Evolutionary conservation across 139 green algal species (phyloP), one percentile per base, ranked within the genome.

Genomic region (Chlorella ohadii): DNA sequence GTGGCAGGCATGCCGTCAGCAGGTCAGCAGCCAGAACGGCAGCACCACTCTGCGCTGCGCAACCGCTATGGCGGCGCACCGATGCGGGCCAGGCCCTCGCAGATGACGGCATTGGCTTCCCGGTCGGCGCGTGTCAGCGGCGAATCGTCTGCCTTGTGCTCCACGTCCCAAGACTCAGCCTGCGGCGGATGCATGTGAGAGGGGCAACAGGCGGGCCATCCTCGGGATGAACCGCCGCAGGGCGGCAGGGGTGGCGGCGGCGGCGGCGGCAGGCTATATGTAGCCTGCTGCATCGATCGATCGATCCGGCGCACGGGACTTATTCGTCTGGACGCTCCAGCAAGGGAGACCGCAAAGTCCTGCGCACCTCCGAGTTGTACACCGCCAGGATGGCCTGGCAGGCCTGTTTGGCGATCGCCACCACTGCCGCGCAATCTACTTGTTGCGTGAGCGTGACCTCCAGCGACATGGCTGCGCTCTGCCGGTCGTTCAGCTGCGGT

Each of bases 21-120:
- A 77, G 2, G 6, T n/a, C 22, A 39, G 41, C 38, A 36, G 19
- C n/a, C n/a, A n/a, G n/a, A n/a, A n/a, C n/a, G n/a, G n/a, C n/a
- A n/a, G n/a, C n/a, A n/a, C n/a, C n/a, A n/a, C n/a, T n/a, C n/a
- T n/a, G n/a, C n/a, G n/a, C n/a, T n/a, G n/a, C n/a, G n/a, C n/a
- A n/a, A n/a, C n/a, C n/a, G n/a, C n/a, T n/a, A n/a, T n/a, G n/a
- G n/a, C n/a, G n/a, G n/a, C 57, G 23, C 39, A 77, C 56, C 76
- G 2, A 90, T 72, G 31, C 82, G 57, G 38, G 64, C 51, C 67
- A 95, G 86, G 23, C 83, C 90, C 4, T 91, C 78, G 72, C 94
- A 97, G 38, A 98, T 97, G 51, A 97, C 72, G 0, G 70, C 39
- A 82, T 98, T 97, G 63, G 92, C 93, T 23, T 93, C 91, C 17